Evolutionary conservation across 352 stramenopile species (phyloP), one percentile per base, ranked within the genome.

Genomic region (Phytophthora pini): DNA sequence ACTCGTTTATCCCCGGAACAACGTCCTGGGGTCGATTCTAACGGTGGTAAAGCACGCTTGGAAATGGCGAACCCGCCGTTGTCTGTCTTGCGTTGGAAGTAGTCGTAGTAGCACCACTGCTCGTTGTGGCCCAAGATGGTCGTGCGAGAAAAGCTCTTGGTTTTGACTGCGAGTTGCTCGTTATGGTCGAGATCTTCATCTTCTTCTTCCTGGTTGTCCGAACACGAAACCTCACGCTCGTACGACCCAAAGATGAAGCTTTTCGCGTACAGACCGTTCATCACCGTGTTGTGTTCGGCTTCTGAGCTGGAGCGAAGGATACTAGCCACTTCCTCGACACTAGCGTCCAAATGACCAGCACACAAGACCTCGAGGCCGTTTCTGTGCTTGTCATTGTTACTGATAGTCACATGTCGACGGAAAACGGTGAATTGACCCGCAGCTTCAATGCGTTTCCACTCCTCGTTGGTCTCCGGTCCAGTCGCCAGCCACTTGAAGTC

Each of bases 221-320:
- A 44, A 29, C 55, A 66, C n/a, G 22, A 27, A 6, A 70, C 49
- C 15, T 61, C 44, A 2, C 68, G 64, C 29, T 70, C 68, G 29
- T 61, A 56, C 20, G 68, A 72, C 1, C 68, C 68, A 5, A 76
- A 76, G 29, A 76, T 72, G 53, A 76, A 76, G 22, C 51, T 60
- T 34, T 76, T 69, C n/a, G 55, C 61, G 56, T 79, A 73, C 5
- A 80, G 45, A 4, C 60, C 75, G 4, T 10, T 49, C 75, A 84
- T 84, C 2, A 61, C 48, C 0, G 65, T 41, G 20, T 69, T 63
- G 45, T 77, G 78, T 11, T 68, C 62, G 7, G 59, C 50, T 40
- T 68, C 60, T 1, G 48, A 62, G 12, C 31, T 49, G 1, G 65
- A 50, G 0, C 56, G 49, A 5, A 77, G 52, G 26, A 72, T 65